A percentile compares a stretch with the other conserved stretches of the same genome.
phyloP scores from a whole-genome alignment of 768 basidiomycete genomes.

The Lentinus brumalis region DNA sequence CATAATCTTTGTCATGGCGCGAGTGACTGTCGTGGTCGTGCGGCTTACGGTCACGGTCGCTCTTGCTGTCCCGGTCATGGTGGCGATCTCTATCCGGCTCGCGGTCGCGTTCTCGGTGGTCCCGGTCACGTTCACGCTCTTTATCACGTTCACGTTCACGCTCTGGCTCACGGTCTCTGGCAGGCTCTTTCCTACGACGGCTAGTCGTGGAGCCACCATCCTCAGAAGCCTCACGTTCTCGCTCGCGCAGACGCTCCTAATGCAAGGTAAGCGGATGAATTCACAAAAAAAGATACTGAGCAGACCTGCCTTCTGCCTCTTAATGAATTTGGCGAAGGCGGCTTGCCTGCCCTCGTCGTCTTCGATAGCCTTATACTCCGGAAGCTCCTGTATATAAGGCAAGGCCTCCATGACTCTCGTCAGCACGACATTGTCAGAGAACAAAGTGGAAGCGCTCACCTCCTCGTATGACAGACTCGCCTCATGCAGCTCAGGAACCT shows the following conservation, averaged over 20 bases:
- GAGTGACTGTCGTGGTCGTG: conserved; percentile 43
- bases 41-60: conserved; percentile 35
- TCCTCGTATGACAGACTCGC: conserved; percentile 77
- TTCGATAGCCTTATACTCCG: conserved; percentile 85
- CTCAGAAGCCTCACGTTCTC: conserved; percentile 62
- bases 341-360: conserved; percentile 82
- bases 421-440: not conserved
- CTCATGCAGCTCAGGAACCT: conserved; percentile 81
- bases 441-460: conserved; percentile 46
- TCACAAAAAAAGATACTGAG: conserved; percentile 3
- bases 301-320: conserved; percentile 77
- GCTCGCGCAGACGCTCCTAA: conserved; percentile 73
- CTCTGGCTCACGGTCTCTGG: conserved; percentile 37
- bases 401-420: conserved; percentile 48
- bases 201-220: conserved; percentile 82
- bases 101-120: conserved; percentile 41
- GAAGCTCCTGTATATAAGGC: conserved; percentile 76
- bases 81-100: conserved; percentile 36
- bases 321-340: conserved; percentile 87
- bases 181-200: conserved; percentile 77
- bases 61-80: conserved; percentile 44
- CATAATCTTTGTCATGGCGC: conserved; percentile 40
- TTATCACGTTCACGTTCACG: conserved; percentile 32
- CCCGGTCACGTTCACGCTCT: conserved; percentile 34
- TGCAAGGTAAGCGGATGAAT: not conserved